These are phyloP conservation scores for Fusarium globosum DNA, from an alignment of 2,329 filamentous ascomycete species.

Conservation along the genomic window DNA sequence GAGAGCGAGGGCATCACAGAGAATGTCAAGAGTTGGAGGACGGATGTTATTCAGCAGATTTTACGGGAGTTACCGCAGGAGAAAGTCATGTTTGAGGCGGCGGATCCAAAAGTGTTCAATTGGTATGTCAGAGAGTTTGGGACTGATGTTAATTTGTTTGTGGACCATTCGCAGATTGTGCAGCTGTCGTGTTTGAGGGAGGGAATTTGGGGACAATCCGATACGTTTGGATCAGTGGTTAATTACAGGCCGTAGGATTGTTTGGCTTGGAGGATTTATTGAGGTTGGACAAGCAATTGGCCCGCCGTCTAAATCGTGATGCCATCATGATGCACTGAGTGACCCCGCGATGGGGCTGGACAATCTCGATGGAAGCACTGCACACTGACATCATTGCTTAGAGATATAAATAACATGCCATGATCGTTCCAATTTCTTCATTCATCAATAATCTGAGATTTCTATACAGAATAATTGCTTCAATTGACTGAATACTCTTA, in stretches of 20 bases:
- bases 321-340: constrained; percentile 18
- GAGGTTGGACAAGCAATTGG: neutral
- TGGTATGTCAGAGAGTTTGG: constrained; percentile 69
- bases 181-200: constrained; percentile 62
- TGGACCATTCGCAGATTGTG: constrained; percentile 68
- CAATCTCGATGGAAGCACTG: constrained; percentile 13
- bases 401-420: neutral
- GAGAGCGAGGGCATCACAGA: constrained; percentile 70
- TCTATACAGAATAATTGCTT: neutral
- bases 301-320: constrained; percentile 10
- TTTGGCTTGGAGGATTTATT: no score
- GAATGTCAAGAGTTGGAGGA: constrained; percentile 65
- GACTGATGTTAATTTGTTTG: constrained; percentile 66
- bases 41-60: constrained; percentile 64
- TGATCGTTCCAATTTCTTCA: neutral
- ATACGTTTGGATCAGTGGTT: constrained; percentile 58
- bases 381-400: constrained; percentile 25
- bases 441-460: no score
- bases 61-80: constrained; percentile 62
- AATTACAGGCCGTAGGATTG: neutral
- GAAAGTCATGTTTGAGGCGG: constrained; percentile 68
- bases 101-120: constrained; percentile 65
- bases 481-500: neutral
- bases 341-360: constrained; percentile 2
- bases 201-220: constrained; percentile 66